Evolutionary conservation across 2,329 filamentous ascomycete species (phyloP).

Genomic region (Hyphodiscus sp.): DNA sequence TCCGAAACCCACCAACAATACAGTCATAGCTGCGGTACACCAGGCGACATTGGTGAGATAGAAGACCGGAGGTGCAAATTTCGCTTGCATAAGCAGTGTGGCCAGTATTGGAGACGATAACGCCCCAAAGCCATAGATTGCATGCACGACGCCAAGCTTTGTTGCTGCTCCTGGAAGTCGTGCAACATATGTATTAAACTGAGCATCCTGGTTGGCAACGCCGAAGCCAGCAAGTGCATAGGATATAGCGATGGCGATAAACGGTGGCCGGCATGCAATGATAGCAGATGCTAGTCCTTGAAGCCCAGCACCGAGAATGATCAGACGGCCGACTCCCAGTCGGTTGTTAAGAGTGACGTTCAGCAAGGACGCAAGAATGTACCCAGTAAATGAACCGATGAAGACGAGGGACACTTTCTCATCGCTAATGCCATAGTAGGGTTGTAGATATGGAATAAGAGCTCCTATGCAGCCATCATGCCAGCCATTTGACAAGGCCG

Average conservation of each 20-base stretch:
- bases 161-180: constrained; percentile 4
- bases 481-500: constrained; percentile 1
- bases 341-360: constrained; percentile 7
- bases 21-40: constrained; percentile 2
- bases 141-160: constrained; percentile 9
- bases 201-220: constrained; percentile 7
- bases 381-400: constrained; percentile 5
- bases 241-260: constrained; percentile 3
- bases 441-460: constrained; percentile 7
- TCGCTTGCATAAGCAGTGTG: constrained; percentile 4
- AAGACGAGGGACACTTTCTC: constrained; percentile 7
- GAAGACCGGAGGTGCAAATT: constrained; percentile 2
- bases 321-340: constrained; percentile 4
- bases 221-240: constrained; percentile 7
- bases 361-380: constrained; percentile 4
- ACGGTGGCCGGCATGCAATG: constrained; percentile 4
- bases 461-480: constrained; percentile 9
- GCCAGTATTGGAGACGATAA: constrained; percentile 3
- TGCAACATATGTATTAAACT: constrained; percentile 8
- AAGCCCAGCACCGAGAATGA: constrained; percentile 3
- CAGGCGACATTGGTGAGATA: constrained; percentile 5
- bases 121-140: constrained; percentile 7
- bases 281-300: constrained; percentile 5
- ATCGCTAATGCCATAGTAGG: constrained; percentile 6
- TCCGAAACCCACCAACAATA: constrained; percentile 4